A percentile compares a stretch with the other conserved stretches of the same genome.
phyloP scores from a whole-genome alignment of 768 basidiomycete species.

The Kwoniella pini region DNA sequence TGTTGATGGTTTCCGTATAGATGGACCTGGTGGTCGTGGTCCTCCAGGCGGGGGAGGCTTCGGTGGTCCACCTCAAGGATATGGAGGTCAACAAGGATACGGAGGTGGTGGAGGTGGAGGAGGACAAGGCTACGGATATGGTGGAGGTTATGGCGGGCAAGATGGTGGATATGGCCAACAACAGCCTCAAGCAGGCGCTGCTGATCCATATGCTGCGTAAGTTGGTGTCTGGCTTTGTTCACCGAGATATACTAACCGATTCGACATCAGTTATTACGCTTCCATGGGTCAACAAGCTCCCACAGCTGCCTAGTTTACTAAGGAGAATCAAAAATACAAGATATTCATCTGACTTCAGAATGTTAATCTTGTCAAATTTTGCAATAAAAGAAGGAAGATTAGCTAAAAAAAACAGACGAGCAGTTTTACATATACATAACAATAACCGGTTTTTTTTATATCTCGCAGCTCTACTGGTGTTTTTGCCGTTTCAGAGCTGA shows the following conservation, averaged over 20 bases:
- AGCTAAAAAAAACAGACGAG: neutral
- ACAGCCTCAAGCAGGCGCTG: slow-evolving; percentile 29
- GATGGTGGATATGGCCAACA: slow-evolving; percentile 24
- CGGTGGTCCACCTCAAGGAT: slow-evolving; percentile 19
- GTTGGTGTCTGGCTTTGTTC: slow-evolving; percentile 11
- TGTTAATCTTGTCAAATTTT: neutral
- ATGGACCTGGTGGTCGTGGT: slow-evolving; percentile 18
- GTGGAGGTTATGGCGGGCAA: slow-evolving; percentile 19
- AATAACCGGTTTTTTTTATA: neutral
- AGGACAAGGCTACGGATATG: slow-evolving; percentile 24
- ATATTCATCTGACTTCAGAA: slow-evolving; percentile 2
- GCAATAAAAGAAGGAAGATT: neutral
- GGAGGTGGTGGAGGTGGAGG: slow-evolving; percentile 7
- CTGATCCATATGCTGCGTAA: slow-evolving; percentile 52
- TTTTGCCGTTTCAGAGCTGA: too few species aligned
- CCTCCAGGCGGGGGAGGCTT: slow-evolving; percentile 28
- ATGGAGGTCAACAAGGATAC: slow-evolving; percentile 10
- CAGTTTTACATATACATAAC: too few species aligned
- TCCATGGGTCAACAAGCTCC: slow-evolving; percentile 32
- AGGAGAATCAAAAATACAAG: too few species aligned
- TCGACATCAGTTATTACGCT: slow-evolving; percentile 34
- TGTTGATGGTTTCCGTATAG: neutral
- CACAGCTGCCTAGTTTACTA: slow-evolving; percentile 13
- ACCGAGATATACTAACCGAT: slow-evolving; percentile 1
- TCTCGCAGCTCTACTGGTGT: slow-evolving; percentile 3